These are phyloP conservation scores for Capsella rubella DNA, from an alignment of 441 rosid genomes.

Conservation along the genomic window DNA sequence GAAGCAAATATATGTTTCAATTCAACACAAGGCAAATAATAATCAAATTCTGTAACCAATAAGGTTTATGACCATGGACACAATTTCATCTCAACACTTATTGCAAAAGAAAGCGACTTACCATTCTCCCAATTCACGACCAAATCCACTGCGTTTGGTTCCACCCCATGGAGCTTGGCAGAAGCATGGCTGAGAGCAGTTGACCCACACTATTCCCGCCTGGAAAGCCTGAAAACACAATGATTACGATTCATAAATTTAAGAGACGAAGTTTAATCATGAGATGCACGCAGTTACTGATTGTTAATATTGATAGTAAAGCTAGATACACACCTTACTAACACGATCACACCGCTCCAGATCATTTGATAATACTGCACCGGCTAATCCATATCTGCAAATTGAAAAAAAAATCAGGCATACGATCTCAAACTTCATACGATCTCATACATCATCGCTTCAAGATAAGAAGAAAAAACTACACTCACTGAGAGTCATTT, in stretches of 20 bases:
- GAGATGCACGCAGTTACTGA: conserved; percentile 1
- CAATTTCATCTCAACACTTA: background rate
- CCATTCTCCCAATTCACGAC: conserved; percentile 98
- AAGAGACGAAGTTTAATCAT: conserved; percentile 18
- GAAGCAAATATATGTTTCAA: conserved; percentile 29
- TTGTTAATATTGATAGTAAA: conserved; percentile 3
- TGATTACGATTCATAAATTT: conserved; percentile 7
- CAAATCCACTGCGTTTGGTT: conserved; percentile 92
- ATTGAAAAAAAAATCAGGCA: conserved; percentile 21
- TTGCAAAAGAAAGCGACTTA: conserved; percentile 42
- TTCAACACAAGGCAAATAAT: background rate
- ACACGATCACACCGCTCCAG: conserved; percentile 93
- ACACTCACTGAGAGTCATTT: conserved; percentile 87
- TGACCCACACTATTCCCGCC: conserved; percentile 92
- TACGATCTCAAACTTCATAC: background rate
- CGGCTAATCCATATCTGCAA: conserved; percentile 83
- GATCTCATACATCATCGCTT: conserved; percentile 1
- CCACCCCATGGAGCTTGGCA: conserved; percentile 99
- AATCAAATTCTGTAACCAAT: background rate
- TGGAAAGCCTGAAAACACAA: conserved; percentile 65
- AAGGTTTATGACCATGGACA: background rate
- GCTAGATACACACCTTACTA: conserved; percentile 65
- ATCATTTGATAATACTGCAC: conserved; percentile 89
- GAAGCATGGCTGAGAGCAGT: conserved; percentile 98
- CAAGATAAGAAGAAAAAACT: conserved; percentile 13